These are phyloP conservation scores for Penicillium malachiteum DNA, from an alignment of 495 filamentous ascomycete species.

Conservation along the genomic window DNA sequence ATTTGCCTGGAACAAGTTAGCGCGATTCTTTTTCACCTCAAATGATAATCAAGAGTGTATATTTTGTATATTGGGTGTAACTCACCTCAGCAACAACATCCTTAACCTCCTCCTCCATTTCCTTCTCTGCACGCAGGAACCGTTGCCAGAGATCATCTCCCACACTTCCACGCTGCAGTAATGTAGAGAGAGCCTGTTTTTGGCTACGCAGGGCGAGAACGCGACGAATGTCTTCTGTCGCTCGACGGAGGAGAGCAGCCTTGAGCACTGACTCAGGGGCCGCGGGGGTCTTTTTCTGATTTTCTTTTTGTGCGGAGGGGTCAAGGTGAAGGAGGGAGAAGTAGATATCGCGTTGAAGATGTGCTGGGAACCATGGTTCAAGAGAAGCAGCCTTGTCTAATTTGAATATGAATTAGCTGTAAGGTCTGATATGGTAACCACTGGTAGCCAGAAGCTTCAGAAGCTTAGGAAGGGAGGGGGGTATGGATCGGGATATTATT, in stretches of 20 bases:
- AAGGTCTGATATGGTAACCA: background rate
- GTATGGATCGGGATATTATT: background rate
- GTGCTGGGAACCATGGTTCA: constrained; percentile 87
- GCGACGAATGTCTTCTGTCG: constrained; percentile 85
- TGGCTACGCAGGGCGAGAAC: constrained; percentile 81
- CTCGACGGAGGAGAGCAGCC: constrained; percentile 85
- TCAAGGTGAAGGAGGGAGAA: constrained; percentile 86
- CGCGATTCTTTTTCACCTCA: constrained; percentile 3
- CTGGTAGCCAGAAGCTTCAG: background rate
- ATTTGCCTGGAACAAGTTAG: constrained; percentile 64
- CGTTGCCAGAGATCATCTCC: constrained; percentile 97
- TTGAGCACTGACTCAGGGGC: constrained; percentile 85
- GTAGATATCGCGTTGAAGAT: constrained; percentile 91
- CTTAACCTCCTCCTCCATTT: constrained; percentile 92
- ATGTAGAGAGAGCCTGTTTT: constrained; percentile 77
- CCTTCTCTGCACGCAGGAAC: constrained; percentile 87
- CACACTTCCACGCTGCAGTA: constrained; percentile 86
- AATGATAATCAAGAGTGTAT: background rate
- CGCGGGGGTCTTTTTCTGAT: constrained; percentile 60
- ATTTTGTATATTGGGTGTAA: background rate
- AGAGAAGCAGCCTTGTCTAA: constrained; percentile 72
- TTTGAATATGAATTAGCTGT: constrained; percentile 1
- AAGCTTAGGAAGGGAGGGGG: background rate
- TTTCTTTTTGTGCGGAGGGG: constrained; percentile 54
- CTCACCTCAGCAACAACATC: constrained; percentile 91